Evolutionary conservation across 2,329 filamentous ascomycete species (phyloP).

Genomic region (Microdochium paspali): DNA sequence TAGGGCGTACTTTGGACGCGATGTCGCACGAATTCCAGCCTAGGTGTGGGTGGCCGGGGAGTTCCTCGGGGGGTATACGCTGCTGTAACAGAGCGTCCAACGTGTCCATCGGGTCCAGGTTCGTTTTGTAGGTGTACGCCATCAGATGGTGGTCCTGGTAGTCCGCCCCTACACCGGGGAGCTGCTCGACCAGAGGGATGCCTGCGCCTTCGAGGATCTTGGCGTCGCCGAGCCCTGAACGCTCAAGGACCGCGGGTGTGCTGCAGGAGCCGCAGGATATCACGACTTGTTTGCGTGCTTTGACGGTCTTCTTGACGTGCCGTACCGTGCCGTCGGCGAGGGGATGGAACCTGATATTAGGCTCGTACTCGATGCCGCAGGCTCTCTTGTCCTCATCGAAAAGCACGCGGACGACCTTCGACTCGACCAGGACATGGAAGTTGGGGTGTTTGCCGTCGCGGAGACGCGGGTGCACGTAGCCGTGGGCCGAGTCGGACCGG

Average conservation of each 20-base stretch:
- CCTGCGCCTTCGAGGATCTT: slow-evolving; percentile 29
- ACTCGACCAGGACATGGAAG: slow-evolving; percentile 40
- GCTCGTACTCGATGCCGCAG: slow-evolving; percentile 39
- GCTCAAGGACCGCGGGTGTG: slow-evolving; percentile 36
- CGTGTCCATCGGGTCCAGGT: slow-evolving; percentile 33
- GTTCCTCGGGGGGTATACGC: slow-evolving; percentile 12
- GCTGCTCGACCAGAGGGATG: slow-evolving; percentile 22
- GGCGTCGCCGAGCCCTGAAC: slow-evolving; percentile 38
- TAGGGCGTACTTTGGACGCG: slow-evolving; percentile 41
- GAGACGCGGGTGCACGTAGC: slow-evolving; percentile 40
- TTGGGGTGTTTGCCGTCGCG: slow-evolving; percentile 34
- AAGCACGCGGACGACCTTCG: slow-evolving; percentile 37
- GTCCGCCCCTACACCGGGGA: slow-evolving; percentile 34
- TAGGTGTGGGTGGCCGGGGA: slow-evolving; percentile 20
- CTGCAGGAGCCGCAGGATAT: slow-evolving; percentile 27
- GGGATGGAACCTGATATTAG: slow-evolving; percentile 27
- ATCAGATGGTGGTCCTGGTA: slow-evolving; percentile 45
- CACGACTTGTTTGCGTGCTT: slow-evolving; percentile 36
- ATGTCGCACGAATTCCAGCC: slow-evolving; percentile 49
- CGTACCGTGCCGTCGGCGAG: neutral
- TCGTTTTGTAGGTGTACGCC: slow-evolving; percentile 38
- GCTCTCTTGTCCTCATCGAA: slow-evolving; percentile 38
- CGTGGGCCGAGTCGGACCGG: slow-evolving; percentile 42
- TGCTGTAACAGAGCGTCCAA: slow-evolving; percentile 16
- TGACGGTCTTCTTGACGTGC: slow-evolving; percentile 20